Percentiles rank a stretch among this genome's conserved stretches.
Evolutionary conservation across 768 basidiomycete species (phyloP).

Genomic region (Tricholoma bakamatsutake): DNA sequence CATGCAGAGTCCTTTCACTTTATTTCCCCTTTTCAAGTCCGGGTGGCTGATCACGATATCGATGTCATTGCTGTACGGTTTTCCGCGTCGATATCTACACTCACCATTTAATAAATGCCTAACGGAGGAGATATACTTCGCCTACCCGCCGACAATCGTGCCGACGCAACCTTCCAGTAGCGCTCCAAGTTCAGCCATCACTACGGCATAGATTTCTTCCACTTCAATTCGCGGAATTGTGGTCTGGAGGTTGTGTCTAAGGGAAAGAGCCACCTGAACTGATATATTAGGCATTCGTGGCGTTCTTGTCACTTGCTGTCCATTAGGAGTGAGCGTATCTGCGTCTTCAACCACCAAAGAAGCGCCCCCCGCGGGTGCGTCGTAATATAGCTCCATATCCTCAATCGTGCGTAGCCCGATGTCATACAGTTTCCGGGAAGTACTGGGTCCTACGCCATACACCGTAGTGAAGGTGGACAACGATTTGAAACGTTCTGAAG

Average conservation of each 20-base stretch:
- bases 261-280: constrained; percentile 53
- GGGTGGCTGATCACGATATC: constrained; percentile 86
- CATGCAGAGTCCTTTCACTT: constrained; percentile 59
- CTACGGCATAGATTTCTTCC: constrained; percentile 62
- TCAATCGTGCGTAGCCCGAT: constrained; percentile 61
- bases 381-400: constrained; percentile 66
- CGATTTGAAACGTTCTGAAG: constrained; percentile 47
- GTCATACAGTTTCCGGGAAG: constrained; percentile 59
- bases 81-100: constrained; percentile 78
- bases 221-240: constrained; percentile 70
- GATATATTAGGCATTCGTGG: constrained; percentile 27
- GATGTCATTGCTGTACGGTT: constrained; percentile 74
- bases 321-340: constrained; percentile 30
- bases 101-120: neutral
- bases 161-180: constrained; percentile 64
- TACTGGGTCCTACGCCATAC: constrained; percentile 72
- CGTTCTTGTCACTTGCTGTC: constrained; percentile 12
- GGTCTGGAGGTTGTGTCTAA: constrained; percentile 49
- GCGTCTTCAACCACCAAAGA: constrained; percentile 6
- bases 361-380: constrained; percentile 25
- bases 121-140: constrained; percentile 4
- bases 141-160: constrained; percentile 80
- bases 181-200: constrained; percentile 60
- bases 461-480: constrained; percentile 56
- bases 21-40: constrained; percentile 31